Evolutionary conservation across 2,329 filamentous ascomycete genomes (phyloP).

Genomic region (Colletotrichum horii): DNA sequence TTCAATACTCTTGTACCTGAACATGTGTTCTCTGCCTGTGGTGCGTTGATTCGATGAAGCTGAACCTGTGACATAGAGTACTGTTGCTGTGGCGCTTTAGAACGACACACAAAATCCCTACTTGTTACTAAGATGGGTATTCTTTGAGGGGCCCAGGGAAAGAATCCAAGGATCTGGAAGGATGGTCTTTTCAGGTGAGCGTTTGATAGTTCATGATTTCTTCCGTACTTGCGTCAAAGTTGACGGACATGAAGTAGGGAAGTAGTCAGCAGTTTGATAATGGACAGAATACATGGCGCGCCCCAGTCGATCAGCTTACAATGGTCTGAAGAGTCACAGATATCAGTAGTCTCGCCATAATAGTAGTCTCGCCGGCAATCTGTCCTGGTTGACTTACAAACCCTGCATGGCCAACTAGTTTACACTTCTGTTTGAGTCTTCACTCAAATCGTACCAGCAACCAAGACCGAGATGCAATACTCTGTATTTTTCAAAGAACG

Average conservation of each 20-base stretch:
- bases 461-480: background rate
- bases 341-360: rapidly evolving
- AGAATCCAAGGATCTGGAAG: background rate
- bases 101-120: background rate
- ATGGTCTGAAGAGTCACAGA: background rate
- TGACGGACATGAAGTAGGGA: rapidly evolving
- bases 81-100: background rate
- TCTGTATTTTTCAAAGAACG: background rate
- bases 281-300: rapidly evolving
- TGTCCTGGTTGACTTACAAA: background rate
- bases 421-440: no score
- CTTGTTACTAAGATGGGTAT: background rate
- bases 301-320: rapidly evolving
- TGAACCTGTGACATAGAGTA: background rate
- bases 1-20: background rate
- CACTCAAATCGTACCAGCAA: background rate
- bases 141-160: background rate
- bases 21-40: background rate
- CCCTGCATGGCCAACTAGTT: background rate
- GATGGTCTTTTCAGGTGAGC: background rate
- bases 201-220: background rate
- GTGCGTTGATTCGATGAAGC: background rate
- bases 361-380: rapidly evolving
- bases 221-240: rapidly evolving
- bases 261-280: background rate